Base-by-base conservation (phyloP, 1,284 basidiomycete genomes). In the Ceratobasidium sp. region DNA sequence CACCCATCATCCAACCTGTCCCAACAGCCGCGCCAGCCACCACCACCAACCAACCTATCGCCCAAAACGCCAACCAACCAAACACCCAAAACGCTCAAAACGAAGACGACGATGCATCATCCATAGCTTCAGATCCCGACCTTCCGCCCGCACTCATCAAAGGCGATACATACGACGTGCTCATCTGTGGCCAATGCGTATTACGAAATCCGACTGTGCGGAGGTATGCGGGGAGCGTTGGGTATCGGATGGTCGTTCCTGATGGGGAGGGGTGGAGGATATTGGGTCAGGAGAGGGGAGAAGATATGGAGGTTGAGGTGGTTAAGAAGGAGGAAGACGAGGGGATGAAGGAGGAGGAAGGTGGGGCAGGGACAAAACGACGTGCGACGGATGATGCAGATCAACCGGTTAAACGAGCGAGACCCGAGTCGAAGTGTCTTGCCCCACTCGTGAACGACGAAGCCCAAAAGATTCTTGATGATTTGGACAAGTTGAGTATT, bases 161-260 rank as follows among this genome's bases (percentile, higher is more conserved):
- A 28, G 89, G 88, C 4, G 84, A 85, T 23, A 88, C 91, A 80
- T 94, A 94, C 81, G 92, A 94, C 56, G 85, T 88, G 39, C 88
- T 94, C 79, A 84, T 94, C 11, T 94, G 93, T 82, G 86, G 87
- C 39, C 80, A 85, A 28, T 94, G 93, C 81, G 91, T 91, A 17
- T 83, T 82, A 23, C 82, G 84, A 53, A 89, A 88, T 75, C 83
- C 85, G 37, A 86, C 85, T n/a, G 82, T 94, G 15, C 83, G 84
- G 77, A 86, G 87, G 65, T 90, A 88, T 81, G 91, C 91, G 11
- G 92, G 92, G 31, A 90, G 90, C 0, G 84, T 84, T 56, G 91
- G 91, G 1, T 85, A 84, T 23, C 85, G 89, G 53, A 90, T 93
- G 87, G 88, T 94, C 58, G 84, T 89, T 39, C 89, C 49, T 15